These are phyloP conservation scores for Eucalyptus cloeziana DNA, from an alignment of 345 rosid genomes.

Conservation along the genomic window DNA sequence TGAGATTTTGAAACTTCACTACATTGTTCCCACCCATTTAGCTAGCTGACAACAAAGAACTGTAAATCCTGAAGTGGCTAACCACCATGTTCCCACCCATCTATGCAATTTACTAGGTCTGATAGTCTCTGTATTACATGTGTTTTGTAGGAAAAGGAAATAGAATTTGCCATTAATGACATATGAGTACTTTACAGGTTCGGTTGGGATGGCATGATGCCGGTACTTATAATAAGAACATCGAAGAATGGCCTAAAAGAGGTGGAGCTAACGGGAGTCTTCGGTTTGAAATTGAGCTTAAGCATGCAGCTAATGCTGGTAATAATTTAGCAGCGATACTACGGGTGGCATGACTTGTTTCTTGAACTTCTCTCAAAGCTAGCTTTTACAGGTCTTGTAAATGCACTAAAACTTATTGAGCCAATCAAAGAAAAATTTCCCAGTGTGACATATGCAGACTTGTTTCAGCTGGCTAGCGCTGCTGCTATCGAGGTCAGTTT, in stretches of 20 bases:
- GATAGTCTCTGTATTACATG: background rate
- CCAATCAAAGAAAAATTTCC: conserved; percentile 83
- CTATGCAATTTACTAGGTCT: background rate
- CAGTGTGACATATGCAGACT: conserved; percentile 73
- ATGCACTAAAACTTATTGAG: conserved; percentile 69
- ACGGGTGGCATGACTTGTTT: background rate
- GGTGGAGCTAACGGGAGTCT: conserved; percentile 97
- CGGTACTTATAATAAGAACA: conserved; percentile 86
- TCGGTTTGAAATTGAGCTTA: conserved; percentile 82
- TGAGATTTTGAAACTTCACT: background rate
- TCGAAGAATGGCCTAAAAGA: conserved; percentile 82
- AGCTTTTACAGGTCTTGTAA: conserved; percentile 55
- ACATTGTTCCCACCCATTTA: background rate
- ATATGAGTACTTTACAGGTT: conserved; percentile 23
- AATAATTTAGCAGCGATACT: background rate
- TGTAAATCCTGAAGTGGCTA: background rate
- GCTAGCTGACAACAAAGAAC: background rate
- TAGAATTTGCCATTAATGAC: background rate
- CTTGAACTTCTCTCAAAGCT: background rate
- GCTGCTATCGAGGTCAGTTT: conserved; percentile 77
- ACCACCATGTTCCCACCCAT: background rate
- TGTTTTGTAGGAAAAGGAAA: background rate
- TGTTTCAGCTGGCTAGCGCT: conserved; percentile 93
- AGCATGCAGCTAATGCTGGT: conserved; percentile 97
- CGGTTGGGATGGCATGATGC: conserved; percentile 98